Base-by-base conservation (phyloP, 2,329 filamentous ascomycete genomes). In the Cladosporium colombiae region DNA sequence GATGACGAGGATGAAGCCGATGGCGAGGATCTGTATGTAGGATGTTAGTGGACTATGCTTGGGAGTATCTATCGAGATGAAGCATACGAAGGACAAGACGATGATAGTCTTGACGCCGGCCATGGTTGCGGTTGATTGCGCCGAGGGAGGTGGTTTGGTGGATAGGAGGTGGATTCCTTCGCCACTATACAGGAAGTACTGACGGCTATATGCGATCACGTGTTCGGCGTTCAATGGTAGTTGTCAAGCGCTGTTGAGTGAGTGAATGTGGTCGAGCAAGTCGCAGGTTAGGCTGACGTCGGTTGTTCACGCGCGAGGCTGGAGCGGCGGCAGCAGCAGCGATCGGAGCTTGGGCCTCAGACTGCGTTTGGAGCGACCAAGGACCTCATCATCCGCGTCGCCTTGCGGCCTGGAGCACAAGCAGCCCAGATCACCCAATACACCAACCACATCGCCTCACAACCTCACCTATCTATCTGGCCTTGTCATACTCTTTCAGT, bases 41-140 rank as follows among this genome's bases (percentile, higher is more conserved):
- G 1, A 46, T 8, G 25, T 59, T 31, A 59, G 56, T 59, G 21
- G 1, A 11, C 1, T 31, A 1, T 35, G 18, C 27, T 29, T 10
- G 13, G 31, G n/a, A 18, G 16, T n/a, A 14, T 35, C 2, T 10
- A 18, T 57, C 18, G 5, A 4, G 4, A 13, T 14, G 6, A 13
- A 55, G 68, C 87, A 65, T 86, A 91, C 95, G 82, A 99, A 99
- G 78, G 95, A 98, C 73, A 99, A 91, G 70, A 92, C 92, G 80
- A 99, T 99, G 81, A 99, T 99, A 72, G 95, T 99, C 83, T 97
- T 98, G 76, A 99, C 89, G 78, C 95, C 95, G 74, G 95, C 93
- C 84, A 91, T 87, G 82, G 82, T 70, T 68, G 68, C 68, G 62
- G 55, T 49, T 53, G 53, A 53, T 18, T 52, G 65, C 55, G 64